These are phyloP conservation scores for Penicillium sp. DNA, from an alignment of 2,329 filamentous ascomycete genomes.

Conservation along the genomic window DNA sequence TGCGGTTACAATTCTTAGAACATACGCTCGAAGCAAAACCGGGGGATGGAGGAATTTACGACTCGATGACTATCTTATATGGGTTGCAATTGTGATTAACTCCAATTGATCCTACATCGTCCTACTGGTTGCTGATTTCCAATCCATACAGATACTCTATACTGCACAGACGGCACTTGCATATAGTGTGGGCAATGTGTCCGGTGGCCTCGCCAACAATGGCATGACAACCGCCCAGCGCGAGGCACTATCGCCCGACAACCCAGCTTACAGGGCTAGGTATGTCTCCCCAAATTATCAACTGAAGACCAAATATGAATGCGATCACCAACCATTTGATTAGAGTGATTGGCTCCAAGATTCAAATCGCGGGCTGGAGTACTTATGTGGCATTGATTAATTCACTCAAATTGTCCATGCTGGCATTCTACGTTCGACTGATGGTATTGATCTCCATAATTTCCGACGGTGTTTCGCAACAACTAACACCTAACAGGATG, in stretches of 20 bases:
- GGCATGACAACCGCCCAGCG: slow-evolving; percentile 53
- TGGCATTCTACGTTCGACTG: slow-evolving; percentile 54
- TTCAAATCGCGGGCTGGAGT: slow-evolving; percentile 53
- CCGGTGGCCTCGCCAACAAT: slow-evolving; percentile 54
- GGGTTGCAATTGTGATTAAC: slow-evolving; percentile 48
- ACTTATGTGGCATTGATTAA: slow-evolving; percentile 51
- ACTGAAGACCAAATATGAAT: not conserved
- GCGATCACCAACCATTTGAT: not conserved
- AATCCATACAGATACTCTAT: slow-evolving; percentile 45
- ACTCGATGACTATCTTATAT: slow-evolving; percentile 56
- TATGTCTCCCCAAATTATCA: not conserved
- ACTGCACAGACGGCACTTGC: slow-evolving; percentile 47
- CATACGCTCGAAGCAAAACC: slow-evolving; percentile 32
- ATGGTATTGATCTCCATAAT: slow-evolving; percentile 31
- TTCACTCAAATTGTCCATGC: slow-evolving; percentile 53
- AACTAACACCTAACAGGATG: slow-evolving; percentile 16
- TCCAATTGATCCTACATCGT: slow-evolving; percentile 5
- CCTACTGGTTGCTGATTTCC: not conserved
- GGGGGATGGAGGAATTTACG: slow-evolving; percentile 26
- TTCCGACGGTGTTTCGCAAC: not conserved
- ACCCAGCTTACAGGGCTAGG: slow-evolving; percentile 45
- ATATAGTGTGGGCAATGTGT: slow-evolving; percentile 47
- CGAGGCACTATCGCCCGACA: slow-evolving; percentile 39
- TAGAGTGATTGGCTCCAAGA: slow-evolving; percentile 52
- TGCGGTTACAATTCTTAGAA: slow-evolving; percentile 35